Evolutionary conservation across 768 basidiomycete species (phyloP), one percentile per base, ranked within the genome.

Genomic region (Boletus sp.): DNA sequence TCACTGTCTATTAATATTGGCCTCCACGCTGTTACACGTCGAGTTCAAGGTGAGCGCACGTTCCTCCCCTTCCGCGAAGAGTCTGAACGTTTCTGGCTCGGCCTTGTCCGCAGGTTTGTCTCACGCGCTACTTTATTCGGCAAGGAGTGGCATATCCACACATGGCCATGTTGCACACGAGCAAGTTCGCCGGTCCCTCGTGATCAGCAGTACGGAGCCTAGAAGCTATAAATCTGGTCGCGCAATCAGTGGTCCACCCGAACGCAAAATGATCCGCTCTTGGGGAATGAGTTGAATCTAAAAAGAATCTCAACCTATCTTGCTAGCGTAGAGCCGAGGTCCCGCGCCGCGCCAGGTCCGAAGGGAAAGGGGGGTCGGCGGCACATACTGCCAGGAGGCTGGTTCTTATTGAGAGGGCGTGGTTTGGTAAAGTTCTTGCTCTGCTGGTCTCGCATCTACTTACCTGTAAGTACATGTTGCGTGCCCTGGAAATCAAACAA

Each of bases 381-480:
- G 41, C 23, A 37, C 47, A 39, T 40, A 42, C 25, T 27, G 21
- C n/a, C 33, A 38, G 23, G 37, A 44, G 43, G 23, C 50, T 42
- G 46, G 47, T 38, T 49, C 54, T 40, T 33, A 62, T 52, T 53
- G 54, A 55, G 56, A 58, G 66, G 63, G 46, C 51, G 34, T 47
- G 46, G 56, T 68, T 67, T 70, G 67, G 67, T 67, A 62, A 70
- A 34, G 47, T 39, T 38, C 32, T 53, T 58, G 10, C 56, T 51
- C 54, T 50, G 45, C 48, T 51, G 44, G 7, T 47, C 21, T 57
- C 43, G 55, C 59, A 47, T 54, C 25, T 34, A 47, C 58, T 55
- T 42, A 62, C 50, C 50, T 57, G 54, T 60, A 48, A 48, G 47
- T 48, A 50, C 58, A 55, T 62, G 64, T 57, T 55, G 56, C 38